Conservation (phyloP, 2,329 filamentous ascomycete genomes). For the Cladosporium sp. region DNA sequence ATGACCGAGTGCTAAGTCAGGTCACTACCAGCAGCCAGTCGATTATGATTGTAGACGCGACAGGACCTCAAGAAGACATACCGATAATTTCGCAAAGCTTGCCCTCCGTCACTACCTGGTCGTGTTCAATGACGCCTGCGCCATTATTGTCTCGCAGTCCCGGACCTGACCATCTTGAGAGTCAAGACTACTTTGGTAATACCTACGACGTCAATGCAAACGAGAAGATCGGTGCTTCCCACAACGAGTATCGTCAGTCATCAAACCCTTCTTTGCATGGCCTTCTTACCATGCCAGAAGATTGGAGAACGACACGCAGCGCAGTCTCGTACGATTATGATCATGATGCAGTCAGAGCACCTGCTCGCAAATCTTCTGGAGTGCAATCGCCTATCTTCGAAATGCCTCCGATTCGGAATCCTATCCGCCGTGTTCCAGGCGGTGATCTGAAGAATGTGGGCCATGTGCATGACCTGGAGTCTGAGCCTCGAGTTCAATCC, state of each 20-base stretch:
- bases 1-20: slow-evolving; percentile 41
- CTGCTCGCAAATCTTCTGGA: slow-evolving; percentile 35
- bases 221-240: background rate
- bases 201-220: background rate
- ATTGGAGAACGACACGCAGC: slow-evolving; percentile 15
- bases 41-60: slow-evolving; percentile 78
- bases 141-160: slow-evolving; percentile 22
- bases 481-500: slow-evolving; percentile 42
- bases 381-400: slow-evolving; percentile 39
- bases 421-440: slow-evolving; percentile 44
- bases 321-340: slow-evolving; percentile 4
- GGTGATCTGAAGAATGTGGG: slow-evolving; percentile 45
- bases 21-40: slow-evolving; percentile 82
- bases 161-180: slow-evolving; percentile 10
- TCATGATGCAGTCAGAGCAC: background rate
- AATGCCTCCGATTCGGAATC: slow-evolving; percentile 24
- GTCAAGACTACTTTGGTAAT: slow-evolving; percentile 10
- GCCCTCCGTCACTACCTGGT: slow-evolving; percentile 25
- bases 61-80: slow-evolving; percentile 46
- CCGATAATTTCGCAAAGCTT: slow-evolving; percentile 21
- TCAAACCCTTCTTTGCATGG: slow-evolving; percentile 22
- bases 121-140: slow-evolving; percentile 23
- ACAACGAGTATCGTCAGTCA: slow-evolving; percentile 5
- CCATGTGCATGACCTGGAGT: slow-evolving; percentile 44
- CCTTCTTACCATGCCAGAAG: slow-evolving; percentile 20